phyloP scores from a whole-genome alignment of 257 asterid genomes.

The Perilla frutescens region DNA sequence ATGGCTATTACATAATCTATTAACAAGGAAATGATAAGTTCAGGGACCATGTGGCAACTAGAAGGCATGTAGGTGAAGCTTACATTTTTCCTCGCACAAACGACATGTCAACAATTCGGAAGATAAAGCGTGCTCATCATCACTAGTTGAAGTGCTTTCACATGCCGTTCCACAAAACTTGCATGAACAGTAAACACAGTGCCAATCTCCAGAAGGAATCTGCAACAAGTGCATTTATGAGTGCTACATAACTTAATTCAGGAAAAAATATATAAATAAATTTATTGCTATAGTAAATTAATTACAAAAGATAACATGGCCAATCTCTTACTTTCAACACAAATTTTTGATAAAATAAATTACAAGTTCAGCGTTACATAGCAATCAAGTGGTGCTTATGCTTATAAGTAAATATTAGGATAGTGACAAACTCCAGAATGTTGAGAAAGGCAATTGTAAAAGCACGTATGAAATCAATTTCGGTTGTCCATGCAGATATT shows the following conservation, averaged over 20 bases:
- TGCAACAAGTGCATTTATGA: constrained; percentile 43
- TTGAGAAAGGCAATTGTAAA: not conserved
- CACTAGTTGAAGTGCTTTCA: constrained; percentile 45
- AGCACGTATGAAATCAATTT: constrained; percentile 13
- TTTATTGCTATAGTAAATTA: constrained; percentile 16
- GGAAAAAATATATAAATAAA: constrained; percentile 8
- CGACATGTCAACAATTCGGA: constrained; percentile 60
- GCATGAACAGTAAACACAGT: constrained; percentile 88
- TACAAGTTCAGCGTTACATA: not conserved
- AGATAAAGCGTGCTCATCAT: constrained; percentile 40
- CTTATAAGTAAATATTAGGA: constrained; percentile 1
- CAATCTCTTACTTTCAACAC: not conserved
- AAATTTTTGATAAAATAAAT: constrained; percentile 11
- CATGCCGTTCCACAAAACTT: constrained; percentile 78
- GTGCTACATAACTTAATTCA: constrained; percentile 18
- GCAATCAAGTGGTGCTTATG: constrained; percentile 27
- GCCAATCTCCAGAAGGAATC: constrained; percentile 92
- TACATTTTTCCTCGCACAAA: constrained; percentile 91
- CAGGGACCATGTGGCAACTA: constrained; percentile 23
- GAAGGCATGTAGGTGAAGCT: constrained; percentile 28
- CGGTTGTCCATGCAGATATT: constrained; percentile 32
- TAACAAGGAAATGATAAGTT: constrained; percentile 7
- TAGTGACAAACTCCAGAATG: not conserved
- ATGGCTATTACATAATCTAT: constrained; percentile 16
- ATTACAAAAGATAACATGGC: constrained; percentile 7